Evolutionary conservation across 2,329 filamentous ascomycete species (phyloP), one percentile per base, ranked within the genome.

Genomic region (Colletotrichum sp.): DNA sequence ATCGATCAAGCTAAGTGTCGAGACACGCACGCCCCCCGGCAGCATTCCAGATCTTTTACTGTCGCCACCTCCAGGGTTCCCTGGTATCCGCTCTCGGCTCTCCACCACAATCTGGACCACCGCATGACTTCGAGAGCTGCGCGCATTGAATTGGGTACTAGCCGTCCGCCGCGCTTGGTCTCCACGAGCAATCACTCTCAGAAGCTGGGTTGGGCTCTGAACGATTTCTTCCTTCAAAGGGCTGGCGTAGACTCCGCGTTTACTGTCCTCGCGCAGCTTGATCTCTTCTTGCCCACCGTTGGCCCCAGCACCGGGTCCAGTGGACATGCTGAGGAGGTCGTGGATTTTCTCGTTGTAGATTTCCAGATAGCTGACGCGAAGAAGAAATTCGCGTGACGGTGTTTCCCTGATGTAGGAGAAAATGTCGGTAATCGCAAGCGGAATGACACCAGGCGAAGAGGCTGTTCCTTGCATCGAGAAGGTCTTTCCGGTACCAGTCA

Each of bases 391-490:
- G 76, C 97, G 92, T 44, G 96, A 95, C 0, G 97, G 97, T 1
- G 97, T 99, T 86, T 99, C 97, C 74, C 97, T 94, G 80, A 99
- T 99, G 84, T 98, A 99, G 0, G 97, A 99, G 85, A 99, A 99
- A 68, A 99, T 99, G 83, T 99, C 97, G 77, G 97, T 99, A 80
- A 99, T 99, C 52, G 97, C 97, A 52, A 99, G 89, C 8, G 97
- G 97, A 72, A 99, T 99, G 32, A 99, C 97, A 86, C 97, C 97
- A 2, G 97, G 97, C 52, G 96, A 98, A 4, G 95, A 95, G 62
- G 96, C 96, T 13, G 97, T 99, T 80, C 97, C 97, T 87, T 99
- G 97, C 97, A 99, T 99, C 52, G 96, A 99, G 84, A 99, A 99
- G 1, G 97, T 99, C 88, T 99, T 99, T 80, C 97, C 97, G 1